A percentile compares a stretch with the other conserved stretches of the same genome.
These are phyloP conservation scores for Amborella trichopoda DNA, from an alignment of 164 flowering plant species.

Conservation along the genomic window DNA sequence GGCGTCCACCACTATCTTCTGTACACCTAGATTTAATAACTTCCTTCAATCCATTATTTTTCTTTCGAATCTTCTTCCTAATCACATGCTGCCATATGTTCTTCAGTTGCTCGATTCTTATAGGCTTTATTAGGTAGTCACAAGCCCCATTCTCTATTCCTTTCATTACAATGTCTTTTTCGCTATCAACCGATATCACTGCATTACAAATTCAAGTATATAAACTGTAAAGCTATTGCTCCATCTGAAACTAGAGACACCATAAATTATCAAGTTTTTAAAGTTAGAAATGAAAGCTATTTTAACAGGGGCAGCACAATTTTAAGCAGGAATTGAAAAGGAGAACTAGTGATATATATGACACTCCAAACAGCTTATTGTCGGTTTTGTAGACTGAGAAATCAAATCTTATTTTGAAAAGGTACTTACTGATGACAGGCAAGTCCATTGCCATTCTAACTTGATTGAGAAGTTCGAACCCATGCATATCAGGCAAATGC, in stretches of 20 bases:
- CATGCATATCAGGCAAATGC: conserved; percentile 11
- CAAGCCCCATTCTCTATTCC: conserved; percentile 95
- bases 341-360: not conserved
- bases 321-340: not conserved
- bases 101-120: conserved; percentile 74
- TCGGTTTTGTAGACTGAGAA: no score
- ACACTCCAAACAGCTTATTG: no score
- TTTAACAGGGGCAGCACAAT: no score
- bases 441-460: conserved; percentile 5
- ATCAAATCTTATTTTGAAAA: no score
- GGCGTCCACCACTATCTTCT: conserved; percentile 51
- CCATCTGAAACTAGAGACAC: no score
- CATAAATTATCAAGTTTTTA: no score
- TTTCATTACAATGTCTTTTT: conserved; percentile 71
- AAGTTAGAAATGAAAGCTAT: no score
- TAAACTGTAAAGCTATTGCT: no score
- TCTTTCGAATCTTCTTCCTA: conserved; percentile 32
- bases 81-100: conserved; percentile 98
- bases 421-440: conserved; percentile 10
- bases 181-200: conserved; percentile 98
- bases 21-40: conserved; percentile 59
- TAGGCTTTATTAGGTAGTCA: conserved; percentile 85
- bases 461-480: conserved; percentile 6
- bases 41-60: conserved; percentile 61
- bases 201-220: no score